Evolutionary conservation across 306 rosid species (phyloP), one percentile per base, ranked within the genome.

Genomic region (Rosa multiflora): DNA sequence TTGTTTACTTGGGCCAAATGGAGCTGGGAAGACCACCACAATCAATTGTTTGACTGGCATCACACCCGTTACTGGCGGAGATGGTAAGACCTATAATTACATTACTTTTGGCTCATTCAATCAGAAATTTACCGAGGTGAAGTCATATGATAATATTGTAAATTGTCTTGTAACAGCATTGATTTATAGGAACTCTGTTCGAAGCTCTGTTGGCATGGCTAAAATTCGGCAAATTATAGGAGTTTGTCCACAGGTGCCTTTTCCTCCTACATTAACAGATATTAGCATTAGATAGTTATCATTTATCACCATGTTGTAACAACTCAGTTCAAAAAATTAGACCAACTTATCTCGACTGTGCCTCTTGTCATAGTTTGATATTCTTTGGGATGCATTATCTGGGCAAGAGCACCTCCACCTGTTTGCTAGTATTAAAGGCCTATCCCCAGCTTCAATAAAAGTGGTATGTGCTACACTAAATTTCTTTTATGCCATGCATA

Each of bases 1-100:
- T 87, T 92, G 99, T 88, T 90, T 95, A 56, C 90, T 92, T 67
- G 98, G 99, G 82, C 93, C 97, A 37, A 95, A 91, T 32, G 98
- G 99, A 79, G 99, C 97, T 63, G 99, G 99, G 75, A 95, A 95
- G 85, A 92, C 99, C 46, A 89, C 99, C 12, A 78, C 80, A 69
- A 95, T 92, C 72, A 92, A 79, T 81, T 92, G 99, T 84, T 86
- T 95, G 88, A 95, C 94, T 26, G 97, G 99, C 79, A 91, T 91
- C 74, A 83, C 96, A 77, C 97, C 97, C 8, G 88, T 83, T 76
- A 89, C 97, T 40, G 84, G 84, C 9, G 99, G 99, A 84, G 97
- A 95, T 83, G 99, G 98, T 95, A 84, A 85, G 76, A 32, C n/a
- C 14, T 32, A 15, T 15, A 62, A 62, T 73, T 72, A 86, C 58